Percentiles rank a stretch among this genome's conserved stretches.
These are phyloP conservation scores for Tulasnella sp. DNA, from an alignment of 768 basidiomycete genomes.

Conservation along the genomic window DNA sequence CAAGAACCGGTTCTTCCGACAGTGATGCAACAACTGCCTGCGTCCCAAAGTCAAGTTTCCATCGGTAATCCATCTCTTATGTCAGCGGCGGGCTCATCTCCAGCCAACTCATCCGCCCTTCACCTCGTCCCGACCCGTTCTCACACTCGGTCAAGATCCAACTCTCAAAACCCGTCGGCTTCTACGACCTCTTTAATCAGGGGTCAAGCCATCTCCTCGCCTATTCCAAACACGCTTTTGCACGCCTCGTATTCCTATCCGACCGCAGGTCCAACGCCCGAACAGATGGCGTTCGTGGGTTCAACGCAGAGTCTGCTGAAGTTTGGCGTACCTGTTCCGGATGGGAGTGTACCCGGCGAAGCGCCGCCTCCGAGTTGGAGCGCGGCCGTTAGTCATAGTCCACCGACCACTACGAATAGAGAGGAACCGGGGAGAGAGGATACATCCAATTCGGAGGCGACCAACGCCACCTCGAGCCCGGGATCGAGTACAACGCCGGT, in stretches of 20 bases:
- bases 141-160: slow-evolving; percentile 13
- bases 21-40: background rate
- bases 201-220: slow-evolving; percentile 47
- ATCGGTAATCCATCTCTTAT: slow-evolving; percentile 9
- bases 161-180: slow-evolving; percentile 29
- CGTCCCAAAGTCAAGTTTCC: background rate
- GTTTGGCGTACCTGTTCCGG: slow-evolving; percentile 49
- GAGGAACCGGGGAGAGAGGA: too few species aligned
- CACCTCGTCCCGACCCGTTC: background rate
- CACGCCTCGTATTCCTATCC: slow-evolving; percentile 66
- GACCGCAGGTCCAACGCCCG: slow-evolving; percentile 44
- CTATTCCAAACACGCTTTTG: slow-evolving; percentile 60
- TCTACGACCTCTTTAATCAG: slow-evolving; percentile 47
- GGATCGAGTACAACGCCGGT: too few species aligned
- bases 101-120: background rate
- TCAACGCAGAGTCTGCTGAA: slow-evolving; percentile 52
- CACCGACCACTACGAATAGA: too few species aligned
- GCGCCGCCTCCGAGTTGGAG: too few species aligned
- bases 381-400: too few species aligned
- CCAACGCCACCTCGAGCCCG: too few species aligned
- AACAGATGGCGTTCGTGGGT: slow-evolving; percentile 57
- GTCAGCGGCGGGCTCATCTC: slow-evolving; percentile 28
- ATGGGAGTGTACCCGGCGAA: too few species aligned
- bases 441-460: too few species aligned
- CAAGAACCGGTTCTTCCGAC: background rate